Evolutionary conservation across 495 filamentous ascomycete genomes (phyloP), one percentile per base, ranked within the genome.

Genomic region (Pseudevernia furfuracea): DNA sequence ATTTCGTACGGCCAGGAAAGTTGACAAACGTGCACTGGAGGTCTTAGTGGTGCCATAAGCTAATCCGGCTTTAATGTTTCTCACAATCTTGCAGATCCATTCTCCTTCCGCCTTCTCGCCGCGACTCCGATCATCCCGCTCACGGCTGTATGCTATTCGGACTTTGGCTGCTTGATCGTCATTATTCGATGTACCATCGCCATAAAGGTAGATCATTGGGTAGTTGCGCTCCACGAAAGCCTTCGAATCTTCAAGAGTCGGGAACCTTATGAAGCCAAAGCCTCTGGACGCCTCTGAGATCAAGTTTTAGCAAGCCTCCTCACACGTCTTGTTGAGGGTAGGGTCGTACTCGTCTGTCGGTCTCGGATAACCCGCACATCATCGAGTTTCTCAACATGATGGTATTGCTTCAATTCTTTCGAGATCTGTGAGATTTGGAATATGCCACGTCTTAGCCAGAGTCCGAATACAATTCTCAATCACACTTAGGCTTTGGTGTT

Each of bases 31-130:
- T 78, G 71, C 90, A 93, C 90, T 94, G 23, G 72, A 38, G 66
- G 71, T 59, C 30, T 72, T 23, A 49, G 65, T 61, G 60, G 49
- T 55, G 36, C 32, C 46, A 15, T 44, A 53, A 11, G 8, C 4
- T 32, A 2, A 19, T 59, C 58, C 61, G 59, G 25, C n/a, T 59
- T 63, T 38, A 56, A n/a, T 5, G n/a, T 59, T 23, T 58, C 81
- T 68, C 71, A 92, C 89, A 69, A 83, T 82, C 60, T 83, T 78
- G 69, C 90, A 95, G 21, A 80, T 86, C 90, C 90, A 95, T 68
- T 91, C 88, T 34, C 86, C 86, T 30, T 87, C 88, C 0, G 78
- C 79, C 62, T 81, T 79, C 1, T 71, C 69, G 38, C 72, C 71
- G 30, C 78, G 80, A 64, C 74, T 74, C 63, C 79, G 73, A 62